Conservation (phyloP, 768 basidiomycete genomes). For the Guyanaporus albipodus region DNA sequence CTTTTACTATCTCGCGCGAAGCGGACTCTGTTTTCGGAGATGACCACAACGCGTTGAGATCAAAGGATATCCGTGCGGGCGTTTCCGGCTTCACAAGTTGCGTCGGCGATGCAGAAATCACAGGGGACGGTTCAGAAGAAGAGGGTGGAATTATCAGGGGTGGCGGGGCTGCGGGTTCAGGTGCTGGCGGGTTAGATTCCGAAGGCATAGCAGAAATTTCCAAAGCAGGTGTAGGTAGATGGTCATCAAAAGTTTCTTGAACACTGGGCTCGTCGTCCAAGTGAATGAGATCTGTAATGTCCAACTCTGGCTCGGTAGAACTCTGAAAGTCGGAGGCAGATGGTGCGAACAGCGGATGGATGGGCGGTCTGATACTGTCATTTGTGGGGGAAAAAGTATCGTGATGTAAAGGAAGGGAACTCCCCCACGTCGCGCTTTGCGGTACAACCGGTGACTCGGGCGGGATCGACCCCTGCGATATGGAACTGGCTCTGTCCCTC, state of each 20-base stretch:
- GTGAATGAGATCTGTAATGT: conserved; percentile 73
- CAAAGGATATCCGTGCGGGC: conserved; percentile 54
- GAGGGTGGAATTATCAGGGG: conserved; percentile 47
- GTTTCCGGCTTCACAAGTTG: conserved; percentile 39
- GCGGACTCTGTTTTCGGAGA: conserved; percentile 37
- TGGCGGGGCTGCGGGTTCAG: conserved; percentile 26
- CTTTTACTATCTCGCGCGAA: conserved; percentile 17
- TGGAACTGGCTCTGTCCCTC: conserved; percentile 48
- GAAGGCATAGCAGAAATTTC: conserved; percentile 11
- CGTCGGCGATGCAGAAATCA: conserved; percentile 20
- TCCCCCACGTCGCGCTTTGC: conserved; percentile 54
- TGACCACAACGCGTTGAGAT: conserved; percentile 70
- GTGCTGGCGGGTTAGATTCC: conserved; percentile 7
- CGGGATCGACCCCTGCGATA: conserved; percentile 50
- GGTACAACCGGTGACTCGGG: conserved; percentile 65
- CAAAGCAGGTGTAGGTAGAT: conserved; percentile 14
- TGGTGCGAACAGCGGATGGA: conserved; percentile 35
- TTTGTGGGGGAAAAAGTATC: conserved; percentile 25
- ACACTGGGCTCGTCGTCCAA: conserved; percentile 57
- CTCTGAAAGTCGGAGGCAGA: conserved; percentile 38
- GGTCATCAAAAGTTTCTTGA: conserved; percentile 32
- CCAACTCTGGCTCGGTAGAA: conserved; percentile 56
- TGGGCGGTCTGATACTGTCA: conserved; percentile 25
- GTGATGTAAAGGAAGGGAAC: conserved; percentile 46
- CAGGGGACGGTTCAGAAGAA: conserved; percentile 30